These are phyloP conservation scores for Aspergillus aculeatus DNA, from an alignment of 2,329 filamentous ascomycete species.

Conservation along the genomic window DNA sequence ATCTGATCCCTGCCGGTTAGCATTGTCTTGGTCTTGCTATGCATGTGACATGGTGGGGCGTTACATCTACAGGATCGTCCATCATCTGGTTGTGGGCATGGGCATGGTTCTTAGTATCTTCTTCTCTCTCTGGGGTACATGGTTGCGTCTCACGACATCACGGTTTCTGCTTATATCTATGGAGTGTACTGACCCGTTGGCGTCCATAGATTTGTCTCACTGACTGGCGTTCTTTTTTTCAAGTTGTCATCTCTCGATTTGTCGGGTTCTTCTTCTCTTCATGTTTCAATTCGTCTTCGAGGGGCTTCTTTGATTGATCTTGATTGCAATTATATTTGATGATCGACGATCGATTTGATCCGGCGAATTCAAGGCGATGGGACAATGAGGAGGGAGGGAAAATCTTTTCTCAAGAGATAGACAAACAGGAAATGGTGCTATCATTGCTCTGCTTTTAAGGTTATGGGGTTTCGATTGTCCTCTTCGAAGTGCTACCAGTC, in stretches of 20 bases:
- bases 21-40: conserved; percentile 1
- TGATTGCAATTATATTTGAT: neutral
- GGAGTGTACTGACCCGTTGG: neutral
- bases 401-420: neutral
- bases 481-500: too few species aligned
- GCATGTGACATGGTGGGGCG: conserved; percentile 3
- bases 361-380: neutral
- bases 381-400: neutral
- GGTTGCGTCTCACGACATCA: neutral
- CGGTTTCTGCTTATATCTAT: neutral
- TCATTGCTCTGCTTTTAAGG: neutral
- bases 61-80: conserved; percentile 2
- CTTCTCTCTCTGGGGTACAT: neutral
- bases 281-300: neutral
- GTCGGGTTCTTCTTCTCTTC: neutral
- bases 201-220: neutral
- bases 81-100: neutral
- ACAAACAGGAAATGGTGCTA: neutral
- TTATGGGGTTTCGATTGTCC: neutral
- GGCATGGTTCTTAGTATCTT: neutral
- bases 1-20: neutral
- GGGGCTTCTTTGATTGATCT: neutral
- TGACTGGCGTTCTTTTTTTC: neutral
- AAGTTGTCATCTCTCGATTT: neutral
- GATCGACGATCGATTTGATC: neutral